These are phyloP conservation scores for Neoconidiobolus thromboides DNA, from an alignment of 371 early-diverging fungal genomes.

Conservation along the genomic window DNA sequence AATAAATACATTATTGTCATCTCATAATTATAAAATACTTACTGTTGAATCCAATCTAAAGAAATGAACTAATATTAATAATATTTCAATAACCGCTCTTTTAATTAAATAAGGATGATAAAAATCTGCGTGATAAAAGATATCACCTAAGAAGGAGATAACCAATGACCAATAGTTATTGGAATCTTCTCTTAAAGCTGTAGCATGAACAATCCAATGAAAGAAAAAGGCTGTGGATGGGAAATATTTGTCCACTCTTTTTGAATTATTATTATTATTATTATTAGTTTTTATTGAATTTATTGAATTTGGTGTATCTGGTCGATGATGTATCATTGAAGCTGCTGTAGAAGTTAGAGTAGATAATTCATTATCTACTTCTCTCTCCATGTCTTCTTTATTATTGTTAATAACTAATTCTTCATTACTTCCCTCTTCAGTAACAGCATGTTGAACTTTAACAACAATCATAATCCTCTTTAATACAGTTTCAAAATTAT, in stretches of 20 bases:
- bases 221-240: slow-evolving; percentile 4
- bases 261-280: neutral
- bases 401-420: no score
- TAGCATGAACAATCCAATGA: slow-evolving; percentile 1
- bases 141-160: slow-evolving; percentile 4
- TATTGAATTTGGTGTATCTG: neutral
- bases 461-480: slow-evolving; percentile 4
- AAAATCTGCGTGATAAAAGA: slow-evolving; percentile 5
- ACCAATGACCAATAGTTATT: neutral
- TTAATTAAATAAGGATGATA: slow-evolving; percentile 5
- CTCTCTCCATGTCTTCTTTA: neutral
- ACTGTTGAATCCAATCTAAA: no score
- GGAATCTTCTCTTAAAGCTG: neutral
- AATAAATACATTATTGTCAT: no score
- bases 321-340: neutral
- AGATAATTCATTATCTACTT: neutral
- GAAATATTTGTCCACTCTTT: neutral
- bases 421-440: neutral
- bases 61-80: neutral
- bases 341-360: neutral
- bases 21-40: no score
- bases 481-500: neutral
- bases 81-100: neutral
- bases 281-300: no score
- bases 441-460: slow-evolving; percentile 1